Evolutionary conservation across 371 early-diverging fungal genomes (phyloP), one percentile per base, ranked within the genome.

Genomic region (Apophysomyces sp.): DNA sequence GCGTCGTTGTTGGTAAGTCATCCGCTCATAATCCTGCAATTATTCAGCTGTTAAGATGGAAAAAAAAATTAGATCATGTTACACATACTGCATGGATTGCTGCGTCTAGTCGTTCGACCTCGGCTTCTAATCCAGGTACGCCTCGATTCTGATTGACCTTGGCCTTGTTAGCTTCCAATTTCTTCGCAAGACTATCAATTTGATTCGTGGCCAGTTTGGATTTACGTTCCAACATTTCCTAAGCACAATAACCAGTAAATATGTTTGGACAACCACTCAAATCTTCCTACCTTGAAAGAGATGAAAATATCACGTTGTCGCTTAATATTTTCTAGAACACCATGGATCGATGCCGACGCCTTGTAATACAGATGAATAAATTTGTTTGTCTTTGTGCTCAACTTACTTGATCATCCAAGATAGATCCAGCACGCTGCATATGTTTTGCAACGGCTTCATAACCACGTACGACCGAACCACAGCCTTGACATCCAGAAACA

Each of bases 11-110:
- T 80, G 76, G 34, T 61, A 68, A 89, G 94, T 60, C 90, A 97
- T 82, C 91, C 95, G 93, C 68, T 89, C 81, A 80, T 98, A 73
- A 92, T 96, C 92, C 96, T 98, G 86, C 89, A 92, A 78, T 53
- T 18, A 11, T 31, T 29, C 12, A 29, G 18, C 18, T 52, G 56
- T 49, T 37, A 49, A 28, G 21, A n/a, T n/a, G n/a, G n/a, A 5
- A 27, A 32, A 21, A 3, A 1, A 85, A 72, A 15, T 68, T 21
- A 7, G 16, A 13, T 0, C 37, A n/a, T 16, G 26, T 26, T 29
- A 0, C 2, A 62, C 69, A 60, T 77, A 80, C 81, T 30, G 67
- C 28, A 57, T 68, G 65, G 24, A 80, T 66, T 1, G 71, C 55
- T 30, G 63, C 71, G 30, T 80, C 74, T 12, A 80, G 39, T 26